Percentiles rank a stretch among this genome's conserved stretches.
phyloP scores from a whole-genome alignment of 306 rosid species.

The Cucumis sativus region Cucumber_9930_V3 NC_026661.2:1194501-1195000 shows the following conservation, averaged over 20 bases:
- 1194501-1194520: no score
- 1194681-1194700: background rate
- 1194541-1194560: no score
- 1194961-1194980: constrained; percentile 68
- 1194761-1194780: background rate
- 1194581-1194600: no score
- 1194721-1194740: background rate
- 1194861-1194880: constrained; percentile 65
- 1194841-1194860: constrained; percentile 53
- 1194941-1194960: constrained; percentile 73
- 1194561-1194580: no score
- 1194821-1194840: constrained; percentile 26
- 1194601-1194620: no score
- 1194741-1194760: background rate
- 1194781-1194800: background rate
- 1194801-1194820: constrained; percentile 21
- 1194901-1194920: constrained; percentile 80
- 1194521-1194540: no score
- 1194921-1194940: constrained; percentile 80
- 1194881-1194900: constrained; percentile 95
- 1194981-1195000: constrained; percentile 84
- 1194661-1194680: no score
- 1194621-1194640: no score
- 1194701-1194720: background rate
- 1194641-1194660: no score